Percentiles rank a stretch among this genome's conserved stretches.
Conservation (phyloP, 495 filamentous ascomycete species). For the Schizothecium vesticola region DNA sequence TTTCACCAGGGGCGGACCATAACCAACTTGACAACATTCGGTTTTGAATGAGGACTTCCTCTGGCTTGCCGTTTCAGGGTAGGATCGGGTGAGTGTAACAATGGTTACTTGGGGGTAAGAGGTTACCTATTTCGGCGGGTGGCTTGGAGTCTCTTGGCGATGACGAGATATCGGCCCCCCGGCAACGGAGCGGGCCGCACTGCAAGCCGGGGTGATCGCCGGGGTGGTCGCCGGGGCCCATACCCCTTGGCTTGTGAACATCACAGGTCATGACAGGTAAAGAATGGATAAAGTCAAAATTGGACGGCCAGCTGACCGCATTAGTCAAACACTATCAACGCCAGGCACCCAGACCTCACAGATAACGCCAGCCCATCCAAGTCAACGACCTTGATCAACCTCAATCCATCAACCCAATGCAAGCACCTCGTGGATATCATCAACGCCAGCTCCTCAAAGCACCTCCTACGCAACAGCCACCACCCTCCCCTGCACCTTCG, state of each 20-base stretch:
- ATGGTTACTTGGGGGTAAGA: not conserved
- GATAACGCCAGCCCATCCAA: not conserved
- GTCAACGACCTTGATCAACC: not conserved
- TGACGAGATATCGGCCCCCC: not conserved
- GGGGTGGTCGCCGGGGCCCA: not conserved
- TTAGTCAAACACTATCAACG: not conserved
- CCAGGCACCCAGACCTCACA: not conserved
- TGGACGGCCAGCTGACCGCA: not conserved
- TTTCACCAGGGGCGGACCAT: too few species aligned
- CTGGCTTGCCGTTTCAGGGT: not conserved
- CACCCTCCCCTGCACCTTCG: slow-evolving; percentile 4
- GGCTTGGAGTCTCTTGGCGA: not conserved
- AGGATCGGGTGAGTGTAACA: not conserved
- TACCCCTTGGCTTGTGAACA: not conserved
- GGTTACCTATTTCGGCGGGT: not conserved
- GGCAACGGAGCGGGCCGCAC: not conserved
- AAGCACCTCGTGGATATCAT: not conserved
- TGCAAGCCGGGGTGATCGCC: not conserved
- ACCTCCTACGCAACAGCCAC: not conserved
- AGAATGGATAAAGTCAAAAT: not conserved
- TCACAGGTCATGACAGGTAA: not conserved
- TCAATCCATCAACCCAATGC: not conserved
- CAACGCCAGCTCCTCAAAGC: not conserved
- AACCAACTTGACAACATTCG: too few species aligned
- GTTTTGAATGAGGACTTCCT: not conserved